Conservation (phyloP, 1,284 basidiomycete species). For the Pseudozyma hubeiensis region DNA sequence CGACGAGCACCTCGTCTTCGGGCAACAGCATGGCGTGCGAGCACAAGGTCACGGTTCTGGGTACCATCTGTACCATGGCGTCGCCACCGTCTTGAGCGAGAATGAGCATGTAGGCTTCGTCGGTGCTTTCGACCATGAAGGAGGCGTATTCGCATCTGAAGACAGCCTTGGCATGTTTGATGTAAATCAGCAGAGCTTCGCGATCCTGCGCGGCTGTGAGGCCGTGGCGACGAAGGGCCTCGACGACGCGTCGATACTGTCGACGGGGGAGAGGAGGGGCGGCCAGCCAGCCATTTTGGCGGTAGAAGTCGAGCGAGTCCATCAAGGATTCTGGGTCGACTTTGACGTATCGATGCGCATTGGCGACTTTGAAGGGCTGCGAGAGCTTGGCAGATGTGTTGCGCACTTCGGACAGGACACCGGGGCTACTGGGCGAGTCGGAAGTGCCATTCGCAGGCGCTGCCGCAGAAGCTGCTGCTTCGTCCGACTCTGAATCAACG, state of each 20-base stretch:
- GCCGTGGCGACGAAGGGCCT: constrained; percentile 38
- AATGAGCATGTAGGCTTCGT: constrained; percentile 43
- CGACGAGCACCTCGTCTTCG: constrained; percentile 48
- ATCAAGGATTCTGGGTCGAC: constrained; percentile 19
- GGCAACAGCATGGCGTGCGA: constrained; percentile 56
- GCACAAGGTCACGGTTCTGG: constrained; percentile 38
- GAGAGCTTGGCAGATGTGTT: constrained; percentile 14
- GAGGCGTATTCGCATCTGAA: constrained; percentile 51
- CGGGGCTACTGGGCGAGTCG: not conserved
- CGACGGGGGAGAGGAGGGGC: constrained; percentile 36
- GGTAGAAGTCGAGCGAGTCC: constrained; percentile 38
- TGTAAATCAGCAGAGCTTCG: constrained; percentile 36
- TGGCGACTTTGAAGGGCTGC: constrained; percentile 5
- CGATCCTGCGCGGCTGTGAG: constrained; percentile 32
- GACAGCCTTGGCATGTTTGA: constrained; percentile 43
- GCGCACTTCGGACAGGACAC: not conserved
- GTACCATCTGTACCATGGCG: constrained; percentile 14
- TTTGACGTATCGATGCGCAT: constrained; percentile 34
- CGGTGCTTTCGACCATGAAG: constrained; percentile 41
- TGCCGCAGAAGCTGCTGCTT: not conserved
- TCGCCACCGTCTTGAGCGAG: constrained; percentile 40
- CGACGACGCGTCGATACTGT: constrained; percentile 15
- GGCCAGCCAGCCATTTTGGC: constrained; percentile 47
- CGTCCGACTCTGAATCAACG: not conserved
- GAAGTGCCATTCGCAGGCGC: not conserved